phyloP scores from a whole-genome alignment of 306 rosid species.

The Medicago lupulina region DNA sequence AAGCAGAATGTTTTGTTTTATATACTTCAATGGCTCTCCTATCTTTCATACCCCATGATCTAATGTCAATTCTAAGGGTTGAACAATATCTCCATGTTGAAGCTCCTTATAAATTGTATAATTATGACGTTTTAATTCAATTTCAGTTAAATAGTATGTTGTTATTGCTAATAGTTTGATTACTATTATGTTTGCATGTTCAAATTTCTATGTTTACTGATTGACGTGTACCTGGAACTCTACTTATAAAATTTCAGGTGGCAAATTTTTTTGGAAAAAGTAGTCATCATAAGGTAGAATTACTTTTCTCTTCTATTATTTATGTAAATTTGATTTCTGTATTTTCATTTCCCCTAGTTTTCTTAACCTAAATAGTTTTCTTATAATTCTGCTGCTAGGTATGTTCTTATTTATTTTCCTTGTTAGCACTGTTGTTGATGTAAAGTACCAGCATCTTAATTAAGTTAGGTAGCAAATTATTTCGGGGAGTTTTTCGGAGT shows the following conservation, averaged over 20 bases:
- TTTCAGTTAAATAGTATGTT: neutral
- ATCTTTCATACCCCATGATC: neutral
- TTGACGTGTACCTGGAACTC: constrained; percentile 31
- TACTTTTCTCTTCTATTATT: constrained; percentile 33
- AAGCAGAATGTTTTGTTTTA: constrained; percentile 1
- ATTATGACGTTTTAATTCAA: neutral
- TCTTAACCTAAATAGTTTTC: constrained; percentile 11
- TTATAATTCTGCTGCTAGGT: constrained; percentile 7
- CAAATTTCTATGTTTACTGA: constrained; percentile 22
- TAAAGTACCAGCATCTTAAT: constrained; percentile 2
- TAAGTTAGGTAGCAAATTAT: constrained; percentile 5
- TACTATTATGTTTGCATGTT: neutral
- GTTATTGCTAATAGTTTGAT: neutral
- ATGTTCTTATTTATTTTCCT: neutral
- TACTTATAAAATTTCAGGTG: constrained; percentile 66
- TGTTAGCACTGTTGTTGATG: neutral
- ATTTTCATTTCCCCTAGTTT: constrained; percentile 14
- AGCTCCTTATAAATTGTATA: neutral
- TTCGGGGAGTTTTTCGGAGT: neutral
- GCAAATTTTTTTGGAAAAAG: constrained; percentile 68
- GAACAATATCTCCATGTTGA: constrained; percentile 5
- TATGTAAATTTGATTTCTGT: constrained; percentile 20
- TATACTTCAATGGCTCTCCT: neutral
- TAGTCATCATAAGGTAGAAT: constrained; percentile 77
- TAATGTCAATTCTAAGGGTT: constrained; percentile 5